Evolutionary conservation across 305 asterid genomes (phyloP), one percentile per base, ranked within the genome.

Genomic region (Petunia hybrid): DNA sequence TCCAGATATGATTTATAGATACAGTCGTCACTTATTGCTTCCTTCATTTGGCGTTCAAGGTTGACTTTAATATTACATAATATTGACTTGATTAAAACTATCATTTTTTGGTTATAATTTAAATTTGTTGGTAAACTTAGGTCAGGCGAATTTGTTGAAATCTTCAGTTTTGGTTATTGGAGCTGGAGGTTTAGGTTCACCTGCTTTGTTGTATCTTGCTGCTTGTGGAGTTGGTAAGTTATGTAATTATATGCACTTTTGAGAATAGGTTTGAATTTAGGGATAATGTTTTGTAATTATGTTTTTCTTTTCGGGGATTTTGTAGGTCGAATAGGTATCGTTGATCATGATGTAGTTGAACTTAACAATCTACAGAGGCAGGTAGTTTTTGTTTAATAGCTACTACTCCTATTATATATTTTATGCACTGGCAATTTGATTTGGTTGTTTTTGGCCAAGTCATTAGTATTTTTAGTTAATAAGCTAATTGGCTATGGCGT

Each of bases 161-260:
- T 89, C 95, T 22, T 92, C 99, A 10, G 91, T 92, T 75, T 85
- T 96, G 87, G 98, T 95, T 76, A 90, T 95, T 82, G 99, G 99
- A 83, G 99, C 99, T 70, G 99, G 99, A 83, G 99, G 99, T 38
- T 86, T 95, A 83, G 98, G 99, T 53, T 89, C 99, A 6, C 99
- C 98, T 40, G 98, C 97, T 82, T 82, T 95, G 84, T 89, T 95
- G 14, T 95, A 95, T 88, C 96, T 95, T 35, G 95, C 98, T 13
- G 99, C 99, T 13, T 94, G 89, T 71, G 94, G 94, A 46, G 80
- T 89, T 45, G 94, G 94, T 90, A 81, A 68, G 76, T 80, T 38
- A 2, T 31, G 42, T 13, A 12, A 3, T 36, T 51, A 48, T 48
- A 6, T 48, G 1, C 12, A 6, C 9, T 48, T 48, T 12, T 48